A percentile compares a stretch with the other conserved stretches of the same genome.
These are phyloP conservation scores for Hymenoscyphus repandus DNA, from an alignment of 2,329 filamentous ascomycete species.

Conservation along the genomic window DNA sequence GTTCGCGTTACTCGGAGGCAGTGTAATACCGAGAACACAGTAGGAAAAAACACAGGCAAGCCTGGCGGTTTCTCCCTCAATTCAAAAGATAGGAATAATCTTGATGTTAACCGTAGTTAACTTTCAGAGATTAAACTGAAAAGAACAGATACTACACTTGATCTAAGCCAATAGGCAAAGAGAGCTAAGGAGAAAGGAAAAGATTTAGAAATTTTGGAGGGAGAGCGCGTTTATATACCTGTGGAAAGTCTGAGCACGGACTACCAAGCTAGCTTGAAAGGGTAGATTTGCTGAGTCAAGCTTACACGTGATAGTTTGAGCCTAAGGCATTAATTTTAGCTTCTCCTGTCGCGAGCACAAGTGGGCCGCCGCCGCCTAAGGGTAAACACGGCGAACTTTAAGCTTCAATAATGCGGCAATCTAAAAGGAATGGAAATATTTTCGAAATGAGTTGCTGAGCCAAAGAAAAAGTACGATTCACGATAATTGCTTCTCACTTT, in stretches of 20 bases:
- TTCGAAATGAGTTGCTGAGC: too few relatives aligned
- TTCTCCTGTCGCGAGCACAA: neutral
- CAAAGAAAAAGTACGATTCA: too few relatives aligned
- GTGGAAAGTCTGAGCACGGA: neutral
- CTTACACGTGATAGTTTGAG: neutral
- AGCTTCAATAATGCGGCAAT: too few relatives aligned
- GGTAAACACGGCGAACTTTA: too few relatives aligned
- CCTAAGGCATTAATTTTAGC: neutral
- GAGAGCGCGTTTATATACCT: neutral
- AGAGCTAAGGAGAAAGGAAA: constrained; percentile 40
- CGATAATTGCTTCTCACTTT: too few relatives aligned
- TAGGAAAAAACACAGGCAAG: constrained; percentile 63
- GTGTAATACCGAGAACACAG: constrained; percentile 74
- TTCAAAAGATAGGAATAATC: constrained; percentile 80
- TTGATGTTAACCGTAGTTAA: constrained; percentile 50
- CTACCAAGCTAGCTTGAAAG: neutral
- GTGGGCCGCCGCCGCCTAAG: too few relatives aligned
- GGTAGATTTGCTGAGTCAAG: neutral
- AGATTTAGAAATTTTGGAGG: neutral
- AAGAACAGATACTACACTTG: constrained; percentile 92
- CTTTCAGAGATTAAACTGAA: constrained; percentile 71
- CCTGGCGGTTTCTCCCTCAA: constrained; percentile 55
- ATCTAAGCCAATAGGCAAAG: constrained; percentile 69
- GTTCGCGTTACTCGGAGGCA: constrained; percentile 66
- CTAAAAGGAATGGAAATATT: too few relatives aligned